A percentile compares a stretch with the other conserved stretches of the same genome.
Conservation (phyloP, 495 filamentous ascomycete species). For the Parathielavia appendiculata region DNA sequence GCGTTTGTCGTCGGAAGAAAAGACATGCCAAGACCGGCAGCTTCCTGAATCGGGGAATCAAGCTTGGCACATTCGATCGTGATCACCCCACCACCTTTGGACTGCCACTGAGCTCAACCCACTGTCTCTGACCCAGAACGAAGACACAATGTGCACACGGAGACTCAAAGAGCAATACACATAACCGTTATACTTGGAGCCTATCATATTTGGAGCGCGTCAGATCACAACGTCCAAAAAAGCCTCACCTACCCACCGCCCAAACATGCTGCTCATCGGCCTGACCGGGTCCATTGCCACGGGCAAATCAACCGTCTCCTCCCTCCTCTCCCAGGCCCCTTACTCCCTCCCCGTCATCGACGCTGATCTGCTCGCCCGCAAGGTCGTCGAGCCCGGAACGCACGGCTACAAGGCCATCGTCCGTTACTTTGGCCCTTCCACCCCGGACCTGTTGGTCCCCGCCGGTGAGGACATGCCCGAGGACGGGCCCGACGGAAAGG, state of each 20-base stretch:
- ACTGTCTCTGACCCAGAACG: background rate
- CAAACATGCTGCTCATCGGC: conserved; percentile 84
- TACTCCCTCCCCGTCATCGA: conserved; percentile 91
- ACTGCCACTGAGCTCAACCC: no score
- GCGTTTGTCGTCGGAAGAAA: conserved; percentile 6
- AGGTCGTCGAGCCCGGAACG: conserved; percentile 88
- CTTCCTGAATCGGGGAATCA: conserved; percentile 1
- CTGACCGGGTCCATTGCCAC: conserved; percentile 97
- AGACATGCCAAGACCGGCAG: conserved; percentile 11
- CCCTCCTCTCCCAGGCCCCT: conserved; percentile 69
- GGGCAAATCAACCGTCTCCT: conserved; percentile 93
- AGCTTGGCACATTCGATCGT: conserved; percentile 3
- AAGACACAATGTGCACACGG: background rate
- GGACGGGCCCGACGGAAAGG: conserved; percentile 44
- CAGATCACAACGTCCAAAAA: background rate
- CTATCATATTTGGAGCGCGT: no score
- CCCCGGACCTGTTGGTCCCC: conserved; percentile 74
- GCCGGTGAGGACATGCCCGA: conserved; percentile 38
- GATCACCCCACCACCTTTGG: background rate
- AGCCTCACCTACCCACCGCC: background rate
- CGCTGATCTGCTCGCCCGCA: conserved; percentile 83
- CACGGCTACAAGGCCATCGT: conserved; percentile 75
- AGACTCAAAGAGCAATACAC: background rate
- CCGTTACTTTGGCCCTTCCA: conserved; percentile 67
- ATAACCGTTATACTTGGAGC: background rate